Conservation (phyloP, 2,329 filamentous ascomycete genomes). For the Fusarium odoratissimum region DNA sequence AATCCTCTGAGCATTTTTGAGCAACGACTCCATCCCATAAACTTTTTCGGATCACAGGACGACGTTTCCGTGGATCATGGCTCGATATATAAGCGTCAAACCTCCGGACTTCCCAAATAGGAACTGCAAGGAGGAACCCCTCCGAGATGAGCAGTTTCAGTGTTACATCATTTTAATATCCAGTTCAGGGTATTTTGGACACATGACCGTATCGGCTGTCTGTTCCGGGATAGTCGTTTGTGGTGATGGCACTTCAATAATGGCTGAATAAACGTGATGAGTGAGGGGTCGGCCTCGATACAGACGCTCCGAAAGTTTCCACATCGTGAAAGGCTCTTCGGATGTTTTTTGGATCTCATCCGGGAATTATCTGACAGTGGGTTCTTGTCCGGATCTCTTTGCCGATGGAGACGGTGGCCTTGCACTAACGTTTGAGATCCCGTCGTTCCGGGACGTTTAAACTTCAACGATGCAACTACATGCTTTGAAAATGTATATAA, state of each 20-base stretch:
- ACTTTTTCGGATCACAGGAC: slow-evolving; percentile 15
- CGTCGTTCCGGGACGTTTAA: slow-evolving; percentile 22
- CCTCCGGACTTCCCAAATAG: slow-evolving; percentile 25
- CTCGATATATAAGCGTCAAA: neutral
- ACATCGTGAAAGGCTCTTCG: neutral
- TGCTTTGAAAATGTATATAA: slow-evolving; percentile 14
- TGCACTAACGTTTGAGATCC: slow-evolving; percentile 11
- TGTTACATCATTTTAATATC: slow-evolving; percentile 14
- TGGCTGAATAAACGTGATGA: neutral
- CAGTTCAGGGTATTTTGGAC: neutral
- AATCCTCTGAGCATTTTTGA: neutral
- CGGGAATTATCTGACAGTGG: neutral
- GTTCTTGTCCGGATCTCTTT: neutral
- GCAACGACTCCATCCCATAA: neutral
- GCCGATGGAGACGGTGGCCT: neutral
- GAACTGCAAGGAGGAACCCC: slow-evolving; percentile 24
- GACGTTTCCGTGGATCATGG: slow-evolving; percentile 9
- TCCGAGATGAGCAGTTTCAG: slow-evolving; percentile 31
- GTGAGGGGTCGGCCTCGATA: slow-evolving; percentile 4
- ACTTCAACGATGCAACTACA: neutral
- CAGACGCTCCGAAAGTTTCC: slow-evolving; percentile 21
- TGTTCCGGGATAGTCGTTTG: neutral
- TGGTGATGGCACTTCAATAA: neutral
- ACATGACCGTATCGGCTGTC: slow-evolving; percentile 7
- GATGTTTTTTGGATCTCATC: neutral